A percentile compares a stretch with the other conserved stretches of the same genome.
phyloP scores from a whole-genome alignment of 805 yeast genomes.

The Teunomyces panamensis region DNA sequence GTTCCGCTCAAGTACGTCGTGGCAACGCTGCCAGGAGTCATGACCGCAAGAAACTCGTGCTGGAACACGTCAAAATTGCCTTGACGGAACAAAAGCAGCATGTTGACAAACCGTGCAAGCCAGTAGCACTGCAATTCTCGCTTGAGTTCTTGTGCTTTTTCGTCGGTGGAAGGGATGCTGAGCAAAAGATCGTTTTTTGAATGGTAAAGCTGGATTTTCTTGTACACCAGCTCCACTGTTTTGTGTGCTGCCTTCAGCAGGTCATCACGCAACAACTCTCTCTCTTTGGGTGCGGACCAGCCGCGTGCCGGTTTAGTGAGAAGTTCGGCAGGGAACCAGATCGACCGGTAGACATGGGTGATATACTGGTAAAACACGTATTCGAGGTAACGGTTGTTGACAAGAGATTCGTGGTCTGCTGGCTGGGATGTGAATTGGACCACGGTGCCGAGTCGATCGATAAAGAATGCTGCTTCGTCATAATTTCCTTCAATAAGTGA shows the following conservation, averaged over 20 bases:
- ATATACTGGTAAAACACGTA: constrained; percentile 25
- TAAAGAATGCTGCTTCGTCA: constrained; percentile 14
- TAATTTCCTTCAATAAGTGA: constrained; percentile 17
- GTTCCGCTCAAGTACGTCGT: constrained; percentile 1
- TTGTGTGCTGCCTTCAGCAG: constrained; percentile 4
- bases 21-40: background rate
- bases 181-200: constrained; percentile 18
- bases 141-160: constrained; percentile 1
- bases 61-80: constrained; percentile 24
- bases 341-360: constrained; percentile 16
- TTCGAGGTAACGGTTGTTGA: constrained; percentile 26
- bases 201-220: constrained; percentile 22
- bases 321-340: constrained; percentile 19
- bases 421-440: constrained; percentile 26
- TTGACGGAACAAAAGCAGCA: constrained; percentile 23
- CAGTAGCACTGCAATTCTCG: constrained; percentile 22
- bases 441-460: constrained; percentile 14
- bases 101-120: constrained; percentile 19
- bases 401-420: constrained; percentile 15
- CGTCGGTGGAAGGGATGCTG: background rate
- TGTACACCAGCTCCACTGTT: constrained; percentile 14
- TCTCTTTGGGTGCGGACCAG: too few species aligned
- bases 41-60: constrained; percentile 15
- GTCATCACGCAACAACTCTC: too few species aligned
- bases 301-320: background rate